phyloP scores from a whole-genome alignment of 176 grass and related monocot genomes.

The Metroxylon sagu region DNA sequence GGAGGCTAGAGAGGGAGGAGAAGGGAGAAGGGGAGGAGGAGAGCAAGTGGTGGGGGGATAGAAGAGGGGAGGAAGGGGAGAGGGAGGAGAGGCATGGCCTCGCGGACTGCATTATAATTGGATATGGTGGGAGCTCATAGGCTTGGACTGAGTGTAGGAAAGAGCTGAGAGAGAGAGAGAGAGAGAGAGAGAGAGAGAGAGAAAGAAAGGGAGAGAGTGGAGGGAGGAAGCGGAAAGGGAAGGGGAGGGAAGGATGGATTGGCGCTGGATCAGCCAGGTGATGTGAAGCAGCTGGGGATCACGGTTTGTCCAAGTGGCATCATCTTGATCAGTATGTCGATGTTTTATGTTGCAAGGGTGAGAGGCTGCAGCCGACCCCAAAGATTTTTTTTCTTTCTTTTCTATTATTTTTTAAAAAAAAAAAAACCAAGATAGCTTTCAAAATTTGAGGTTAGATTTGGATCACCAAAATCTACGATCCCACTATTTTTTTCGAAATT shows the following conservation, averaged over 20 bases:
- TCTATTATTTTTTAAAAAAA: no score
- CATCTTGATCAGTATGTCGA: constrained; percentile 1
- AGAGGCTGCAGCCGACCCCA: no score
- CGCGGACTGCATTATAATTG: constrained; percentile 4
- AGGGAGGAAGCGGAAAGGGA: background rate
- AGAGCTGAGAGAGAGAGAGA: constrained; percentile 7
- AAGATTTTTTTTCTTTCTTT: no score
- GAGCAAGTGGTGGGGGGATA: constrained; percentile 31
- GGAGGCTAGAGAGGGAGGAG: constrained; percentile 23
- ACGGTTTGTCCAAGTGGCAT: constrained; percentile 21
- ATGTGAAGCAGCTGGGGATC: constrained; percentile 2
- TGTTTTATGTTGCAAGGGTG: no score
- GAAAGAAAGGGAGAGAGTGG: constrained; percentile 11
- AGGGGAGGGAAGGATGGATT: constrained; percentile 1
- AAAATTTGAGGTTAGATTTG: no score
- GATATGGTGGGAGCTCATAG: constrained; percentile 10
- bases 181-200: background rate
- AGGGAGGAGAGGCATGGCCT: constrained; percentile 52
- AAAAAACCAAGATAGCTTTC: no score
- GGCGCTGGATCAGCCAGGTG: background rate
- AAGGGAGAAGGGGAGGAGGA: constrained; percentile 27
- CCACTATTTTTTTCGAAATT: no score
- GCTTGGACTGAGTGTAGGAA: constrained; percentile 17
- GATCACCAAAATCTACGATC: no score
- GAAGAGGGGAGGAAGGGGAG: constrained; percentile 20